Base-by-base conservation (phyloP, 2,329 filamentous ascomycete genomes). In the Sporothrix pallida region DNA sequence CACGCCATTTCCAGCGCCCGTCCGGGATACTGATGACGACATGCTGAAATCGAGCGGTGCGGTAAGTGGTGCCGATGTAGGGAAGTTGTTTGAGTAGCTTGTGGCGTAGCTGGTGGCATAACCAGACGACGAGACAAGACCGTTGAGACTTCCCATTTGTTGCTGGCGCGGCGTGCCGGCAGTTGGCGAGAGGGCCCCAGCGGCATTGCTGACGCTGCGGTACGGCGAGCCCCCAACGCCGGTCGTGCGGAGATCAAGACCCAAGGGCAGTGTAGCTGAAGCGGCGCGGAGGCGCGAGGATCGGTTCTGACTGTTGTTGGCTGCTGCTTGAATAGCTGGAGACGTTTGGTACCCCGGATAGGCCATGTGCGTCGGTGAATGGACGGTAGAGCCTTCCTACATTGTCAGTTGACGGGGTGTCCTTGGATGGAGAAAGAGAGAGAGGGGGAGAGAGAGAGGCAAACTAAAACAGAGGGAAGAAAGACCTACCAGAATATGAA, bases 1-100 rank as follows among this genome's bases (percentile, higher is more conserved):
- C 44, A 71, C 20, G 4, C 67, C 67, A 5, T 26, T 54, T 8
- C 67, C 67, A 1, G 48, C 48, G 1, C 48, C 67, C 2, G 67
- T 69, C 8, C 67, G 67, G 20, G 79, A 80, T 15, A 83, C 82
- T 3, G 84, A 85, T 58, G 85, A 80, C 1, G 86, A 83, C 15
- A 87, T 79, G 5, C 85, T 82, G 76, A 86, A 88, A 71, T 88
- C 86, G 75, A 87, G 82, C 0, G 87, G 87, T 0, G 87, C 86
- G 3, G 86, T 85, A 15, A 89, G 81, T 0, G 88, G 87, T 5
- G 87, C 86, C 6, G 87, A 86, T 1, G 87, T 83, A 76, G 87
- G 88, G 76, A 85, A 86, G 3, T 23, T 63, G 13, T 42, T 62
- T 1, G 71, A 58, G 1, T 70, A 73, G 23, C 67, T 73, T 3